Percentiles rank a stretch among this genome's conserved stretches.
phyloP scores from a whole-genome alignment of 148 eudicot species.

The Rhododendron simsii region DNA sequence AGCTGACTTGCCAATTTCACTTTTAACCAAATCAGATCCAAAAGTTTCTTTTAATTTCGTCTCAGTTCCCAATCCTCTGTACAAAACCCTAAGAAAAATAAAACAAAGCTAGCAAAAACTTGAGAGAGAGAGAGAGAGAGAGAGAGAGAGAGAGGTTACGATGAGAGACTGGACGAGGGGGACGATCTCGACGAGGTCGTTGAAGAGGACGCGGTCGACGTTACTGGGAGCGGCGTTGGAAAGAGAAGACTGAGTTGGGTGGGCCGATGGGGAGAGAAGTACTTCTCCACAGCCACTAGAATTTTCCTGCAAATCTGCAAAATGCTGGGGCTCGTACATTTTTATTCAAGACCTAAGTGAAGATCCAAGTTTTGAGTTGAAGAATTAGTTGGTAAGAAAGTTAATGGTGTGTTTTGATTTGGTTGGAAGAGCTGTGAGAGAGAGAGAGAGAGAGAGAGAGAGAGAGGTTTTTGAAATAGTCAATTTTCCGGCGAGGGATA shows the following conservation, averaged over 20 bases:
- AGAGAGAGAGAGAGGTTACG: slow-evolving; percentile 31
- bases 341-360: not conserved
- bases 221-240: slow-evolving; percentile 20
- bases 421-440: not conserved
- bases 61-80: not conserved
- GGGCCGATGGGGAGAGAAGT: slow-evolving; percentile 16
- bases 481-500: not conserved
- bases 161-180: slow-evolving; percentile 83
- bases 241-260: slow-evolving; percentile 18
- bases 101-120: not conserved
- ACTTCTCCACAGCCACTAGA: slow-evolving; percentile 11
- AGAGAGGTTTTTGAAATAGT: not conserved
- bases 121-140: slow-evolving; percentile 7
- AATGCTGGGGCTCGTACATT: slow-evolving; percentile 30
- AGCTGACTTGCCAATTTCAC: not conserved
- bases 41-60: not conserved
- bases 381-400: not conserved
- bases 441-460: slow-evolving; percentile 1
- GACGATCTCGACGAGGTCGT: slow-evolving; percentile 69
- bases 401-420: not conserved
- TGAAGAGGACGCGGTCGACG: slow-evolving; percentile 56
- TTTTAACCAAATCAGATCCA: not conserved
- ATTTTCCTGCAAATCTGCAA: slow-evolving; percentile 21
- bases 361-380: not conserved
- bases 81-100: not conserved